A percentile compares a stretch with the other conserved stretches of the same genome.
Evolutionary conservation across 805 yeast species (phyloP).

Genomic region (Kazachstania martiniae): DNA sequence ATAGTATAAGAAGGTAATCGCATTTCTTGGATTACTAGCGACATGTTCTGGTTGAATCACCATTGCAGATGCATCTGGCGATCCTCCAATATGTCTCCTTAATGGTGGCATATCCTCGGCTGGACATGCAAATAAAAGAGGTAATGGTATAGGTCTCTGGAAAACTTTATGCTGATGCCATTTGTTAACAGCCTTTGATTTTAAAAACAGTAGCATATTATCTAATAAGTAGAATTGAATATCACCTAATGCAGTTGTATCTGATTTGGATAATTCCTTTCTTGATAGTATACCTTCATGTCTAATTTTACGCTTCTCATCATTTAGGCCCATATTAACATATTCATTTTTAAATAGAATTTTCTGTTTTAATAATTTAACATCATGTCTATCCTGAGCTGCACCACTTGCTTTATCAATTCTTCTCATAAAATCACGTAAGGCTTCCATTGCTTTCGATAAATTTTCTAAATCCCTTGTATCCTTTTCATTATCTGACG

Average conservation of each 20-base stretch:
- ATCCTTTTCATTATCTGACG: constrained; percentile 67
- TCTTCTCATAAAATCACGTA: constrained; percentile 63
- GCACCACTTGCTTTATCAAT: constrained; percentile 82
- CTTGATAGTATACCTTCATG: constrained; percentile 29
- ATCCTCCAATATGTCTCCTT: constrained; percentile 29
- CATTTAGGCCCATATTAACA: constrained; percentile 74
- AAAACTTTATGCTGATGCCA: constrained; percentile 86
- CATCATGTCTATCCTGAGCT: constrained; percentile 83
- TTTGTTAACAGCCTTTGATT: constrained; percentile 77
- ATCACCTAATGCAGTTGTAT: constrained; percentile 37
- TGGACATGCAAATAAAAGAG: constrained; percentile 60
- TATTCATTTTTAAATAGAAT: constrained; percentile 75
- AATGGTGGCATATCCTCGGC: constrained; percentile 70
- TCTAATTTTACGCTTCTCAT: constrained; percentile 64
- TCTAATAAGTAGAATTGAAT: constrained; percentile 83
- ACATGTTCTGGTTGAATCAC: constrained; percentile 19
- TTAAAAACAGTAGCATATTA: constrained; percentile 75
- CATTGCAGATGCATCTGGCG: constrained; percentile 25
- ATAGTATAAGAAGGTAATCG: constrained; percentile 26
- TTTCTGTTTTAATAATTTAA: constrained; percentile 77
- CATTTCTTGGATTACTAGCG: constrained; percentile 21
- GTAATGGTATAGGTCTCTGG: constrained; percentile 79
- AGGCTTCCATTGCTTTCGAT: constrained; percentile 60
- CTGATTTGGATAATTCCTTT: constrained; percentile 23
- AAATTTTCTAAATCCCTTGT: constrained; percentile 38